Base-by-base conservation (phyloP, 2,329 filamentous ascomycete species). In the Botrytis paeoniae region DNA sequence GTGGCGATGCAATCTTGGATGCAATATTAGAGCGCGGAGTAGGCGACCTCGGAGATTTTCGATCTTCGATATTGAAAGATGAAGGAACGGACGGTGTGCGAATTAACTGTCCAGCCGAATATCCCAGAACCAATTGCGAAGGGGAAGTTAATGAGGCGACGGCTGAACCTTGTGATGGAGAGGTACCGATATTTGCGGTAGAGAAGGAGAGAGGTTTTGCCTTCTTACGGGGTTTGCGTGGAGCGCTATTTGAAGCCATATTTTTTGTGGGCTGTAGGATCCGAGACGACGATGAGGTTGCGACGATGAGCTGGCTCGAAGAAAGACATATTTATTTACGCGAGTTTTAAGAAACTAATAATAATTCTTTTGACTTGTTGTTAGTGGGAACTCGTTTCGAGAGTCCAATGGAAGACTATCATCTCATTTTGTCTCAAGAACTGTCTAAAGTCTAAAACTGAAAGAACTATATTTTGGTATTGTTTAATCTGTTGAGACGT, bases 81-180 rank as follows among this genome's bases (percentile, higher is more conserved):
- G n/a, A 41, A 68, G 29, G 18, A 0, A 25, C 1, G 4, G 35
- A 18, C 25, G 65, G 35, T 57, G 18, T 41, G 12, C 35, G 65
- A 51, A 68, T n/a, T 18, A 68, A 68, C 16, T 57, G 54, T 8
- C 65, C 45, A 4, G 35, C 37, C 8, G 35, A 32, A 51, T 41
- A 68, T 25, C 65, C 65, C 29, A 68, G 12, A 2, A 57, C 48
- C 32, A 68, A 68, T 68, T 32, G 65, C n/a, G 65, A 68, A 57
- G 65, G 48, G 1, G 65, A 68, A 25, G n/a, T 41, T 5, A 57
- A 10, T 6, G 48, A 68, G 35, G 37, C 32, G 37, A 16, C 10
- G 16, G 35, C 48, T 3, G 29, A 57, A 8, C 48, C 48, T 57
- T 32, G 65, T 16, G 65, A 68, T 57, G 10, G 18, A 14, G 48